These are phyloP conservation scores for Trametes polyzona DNA, from an alignment of 1,284 basidiomycete species.

Conservation along the genomic window DNA sequence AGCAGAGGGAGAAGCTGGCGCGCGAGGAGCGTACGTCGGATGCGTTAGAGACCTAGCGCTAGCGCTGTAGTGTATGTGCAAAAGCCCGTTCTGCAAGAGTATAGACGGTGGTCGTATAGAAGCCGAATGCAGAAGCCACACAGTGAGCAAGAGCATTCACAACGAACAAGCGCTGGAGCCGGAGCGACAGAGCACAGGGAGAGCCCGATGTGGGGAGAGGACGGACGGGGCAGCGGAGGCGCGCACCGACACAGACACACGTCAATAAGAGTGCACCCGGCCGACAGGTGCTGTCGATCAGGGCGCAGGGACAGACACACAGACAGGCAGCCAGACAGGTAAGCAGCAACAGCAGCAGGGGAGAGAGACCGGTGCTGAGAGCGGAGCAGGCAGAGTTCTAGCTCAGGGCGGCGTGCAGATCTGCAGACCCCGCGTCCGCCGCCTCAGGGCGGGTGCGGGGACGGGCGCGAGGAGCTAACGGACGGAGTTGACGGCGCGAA, in stretches of 20 bases:
- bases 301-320: background rate
- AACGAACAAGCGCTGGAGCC: background rate
- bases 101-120: too few species aligned
- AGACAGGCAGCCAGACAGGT: background rate
- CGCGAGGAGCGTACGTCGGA: too few species aligned
- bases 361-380: too few species aligned
- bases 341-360: background rate
- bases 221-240: background rate
- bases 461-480: background rate
- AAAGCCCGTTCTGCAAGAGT: too few species aligned
- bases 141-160: background rate
- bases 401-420: too few species aligned
- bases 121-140: too few species aligned
- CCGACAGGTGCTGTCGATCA: conserved; percentile 1
- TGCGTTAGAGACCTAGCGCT: too few species aligned
- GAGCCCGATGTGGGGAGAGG: background rate
- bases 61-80: too few species aligned
- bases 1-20: too few species aligned
- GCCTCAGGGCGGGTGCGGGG: background rate
- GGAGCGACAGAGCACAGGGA: background rate
- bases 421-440: background rate
- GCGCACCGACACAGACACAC: background rate
- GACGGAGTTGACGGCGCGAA: background rate
- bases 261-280: conserved; percentile 10
- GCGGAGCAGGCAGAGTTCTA: too few species aligned